Base-by-base conservation (phyloP, 2,329 filamentous ascomycete genomes). In the Thielaviopsis cerberus region DNA sequence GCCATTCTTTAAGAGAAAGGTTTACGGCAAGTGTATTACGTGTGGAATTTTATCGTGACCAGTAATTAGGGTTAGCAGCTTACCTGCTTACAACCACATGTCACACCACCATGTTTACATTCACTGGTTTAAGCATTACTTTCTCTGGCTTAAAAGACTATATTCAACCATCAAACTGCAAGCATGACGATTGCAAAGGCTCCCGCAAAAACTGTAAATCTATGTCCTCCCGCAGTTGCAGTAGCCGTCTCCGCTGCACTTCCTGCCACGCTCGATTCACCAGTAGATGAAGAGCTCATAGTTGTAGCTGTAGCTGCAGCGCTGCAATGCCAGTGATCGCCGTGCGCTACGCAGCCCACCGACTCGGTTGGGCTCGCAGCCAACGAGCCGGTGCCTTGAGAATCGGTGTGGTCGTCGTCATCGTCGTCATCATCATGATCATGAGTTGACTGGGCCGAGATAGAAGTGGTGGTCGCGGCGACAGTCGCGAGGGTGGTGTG, bases 281-380 rank as follows among this genome's bases (percentile, higher is more conserved):
- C n/a, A 22, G n/a, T 10, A 17, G n/a, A 41, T 17, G 34, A 41
- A n/a, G 34, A 41, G 34, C n/a, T 41, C n/a, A 17, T 22, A 22
- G 41, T n/a, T 7, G 26, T 30, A 30, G 54, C 50, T 4, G 30
- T 53, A 41, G 52, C 61, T 3, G 63, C 58, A 50, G 61, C 63
- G 34, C 64, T 62, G 60, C 64, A 66, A 61, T 66, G 64, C 63
- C 61, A 73, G 64, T 73, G 71, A 61, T 73, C 71, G 10, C 66
- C 68, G 55, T 73, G 70, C 11, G 70, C 63, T 45, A 67, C 64
- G 61, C 71, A 73, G 26, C 66, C 66, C 4, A 64, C 59, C 7
- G 66, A 67, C 37, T 72, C 67, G 55, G 68, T 71, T 5, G 69
- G 68, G n/a, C 66, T 68, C 3, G 68, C 67, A 23, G 65, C 57